phyloP scores from a whole-genome alignment of 1,284 basidiomycete genomes.

The Cryptococcus sp. region DNA sequence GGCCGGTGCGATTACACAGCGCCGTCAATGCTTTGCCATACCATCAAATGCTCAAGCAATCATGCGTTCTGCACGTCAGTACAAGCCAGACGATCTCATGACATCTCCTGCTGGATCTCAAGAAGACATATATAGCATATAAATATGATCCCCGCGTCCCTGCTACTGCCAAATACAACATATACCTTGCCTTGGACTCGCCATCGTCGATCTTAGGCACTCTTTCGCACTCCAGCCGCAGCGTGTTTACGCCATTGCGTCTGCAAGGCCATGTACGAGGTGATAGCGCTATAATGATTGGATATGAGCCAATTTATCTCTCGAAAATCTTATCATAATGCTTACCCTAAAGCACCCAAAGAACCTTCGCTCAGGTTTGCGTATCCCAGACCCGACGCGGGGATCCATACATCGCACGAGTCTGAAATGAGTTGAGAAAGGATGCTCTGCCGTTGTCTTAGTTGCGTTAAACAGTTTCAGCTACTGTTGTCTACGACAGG shows the following conservation, averaged over 20 bases:
- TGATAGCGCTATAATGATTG: conserved; percentile 45
- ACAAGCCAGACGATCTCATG: too few species aligned
- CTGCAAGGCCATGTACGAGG: conserved; percentile 56
- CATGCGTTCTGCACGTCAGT: too few species aligned
- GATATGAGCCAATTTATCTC: not conserved
- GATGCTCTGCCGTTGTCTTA: conserved; percentile 48
- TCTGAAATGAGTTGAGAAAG: conserved; percentile 51
- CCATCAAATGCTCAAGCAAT: too few species aligned
- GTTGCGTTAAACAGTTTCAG: too few species aligned
- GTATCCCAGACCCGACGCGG: conserved; percentile 77
- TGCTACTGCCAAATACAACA: too few species aligned
- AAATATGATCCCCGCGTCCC: too few species aligned
- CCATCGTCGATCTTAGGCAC: conserved; percentile 1
- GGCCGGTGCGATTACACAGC: too few species aligned
- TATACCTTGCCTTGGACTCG: too few species aligned
- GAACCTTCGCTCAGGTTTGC: conserved; percentile 82
- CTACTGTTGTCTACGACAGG: not conserved
- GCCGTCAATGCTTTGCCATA: too few species aligned
- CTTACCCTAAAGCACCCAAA: conserved; percentile 79
- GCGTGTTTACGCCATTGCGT: conserved; percentile 51
- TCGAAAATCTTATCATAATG: conserved; percentile 12
- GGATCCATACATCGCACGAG: conserved; percentile 68
- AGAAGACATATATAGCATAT: too few species aligned
- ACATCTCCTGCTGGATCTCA: too few species aligned
- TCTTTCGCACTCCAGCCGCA: conserved; percentile 25